Evolutionary conservation across 192 early-diverging fungal species (phyloP).

Genomic region (Coemansia sp.): DNA sequence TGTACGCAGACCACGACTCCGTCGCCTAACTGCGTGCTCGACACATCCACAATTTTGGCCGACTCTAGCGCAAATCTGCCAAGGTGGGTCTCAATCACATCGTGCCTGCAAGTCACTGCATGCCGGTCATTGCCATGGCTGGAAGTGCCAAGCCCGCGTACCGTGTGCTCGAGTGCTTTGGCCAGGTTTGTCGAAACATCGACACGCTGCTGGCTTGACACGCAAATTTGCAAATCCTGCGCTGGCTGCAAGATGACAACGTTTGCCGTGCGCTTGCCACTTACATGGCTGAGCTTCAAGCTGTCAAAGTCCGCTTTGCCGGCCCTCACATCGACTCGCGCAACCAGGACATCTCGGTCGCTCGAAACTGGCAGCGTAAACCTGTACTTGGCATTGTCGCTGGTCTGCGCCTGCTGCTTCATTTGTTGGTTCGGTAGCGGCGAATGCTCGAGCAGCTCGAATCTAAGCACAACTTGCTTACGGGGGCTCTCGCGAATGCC

Average conservation of each 20-base stretch:
- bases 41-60: slow-evolving; percentile 23
- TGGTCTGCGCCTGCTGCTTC: background rate
- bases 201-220: slow-evolving; percentile 1
- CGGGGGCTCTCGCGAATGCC: background rate
- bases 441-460: background rate
- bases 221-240: slow-evolving; percentile 20
- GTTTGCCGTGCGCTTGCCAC: slow-evolving; percentile 1
- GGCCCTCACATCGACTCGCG: slow-evolving; percentile 4
- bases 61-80: slow-evolving; percentile 15
- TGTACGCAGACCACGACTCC: slow-evolving; percentile 10
- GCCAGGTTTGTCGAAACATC: background rate
- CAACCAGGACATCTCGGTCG: slow-evolving; percentile 10
- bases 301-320: slow-evolving; percentile 8
- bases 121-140: background rate
- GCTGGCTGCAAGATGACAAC: slow-evolving; percentile 28
- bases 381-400: background rate
- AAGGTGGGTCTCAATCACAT: background rate
- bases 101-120: slow-evolving; percentile 13
- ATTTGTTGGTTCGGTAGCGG: background rate
- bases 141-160: slow-evolving; percentile 9
- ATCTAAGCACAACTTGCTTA: slow-evolving; percentile 20
- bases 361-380: slow-evolving; percentile 15
- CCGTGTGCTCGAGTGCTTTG: background rate
- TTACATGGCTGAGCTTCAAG: background rate
- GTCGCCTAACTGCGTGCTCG: background rate